Conservation (phyloP, 768 basidiomycete genomes). For the Macrocybe gigantea region DNA sequence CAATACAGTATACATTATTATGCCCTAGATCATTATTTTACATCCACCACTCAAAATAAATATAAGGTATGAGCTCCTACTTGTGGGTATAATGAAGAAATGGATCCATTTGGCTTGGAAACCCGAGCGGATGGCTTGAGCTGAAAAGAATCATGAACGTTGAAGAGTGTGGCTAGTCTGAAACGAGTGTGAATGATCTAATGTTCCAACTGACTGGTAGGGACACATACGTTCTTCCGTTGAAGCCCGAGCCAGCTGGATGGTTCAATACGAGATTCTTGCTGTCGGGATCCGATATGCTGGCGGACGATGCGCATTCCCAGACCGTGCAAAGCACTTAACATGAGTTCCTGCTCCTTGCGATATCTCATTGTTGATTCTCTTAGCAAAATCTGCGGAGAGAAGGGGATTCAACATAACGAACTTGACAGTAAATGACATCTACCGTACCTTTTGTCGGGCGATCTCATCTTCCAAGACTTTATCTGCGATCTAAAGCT, state of each 20-base stretch:
- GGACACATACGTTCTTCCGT: slow-evolving; percentile 40
- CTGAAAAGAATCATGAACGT: slow-evolving; percentile 4
- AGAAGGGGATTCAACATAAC: not conserved
- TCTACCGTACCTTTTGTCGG: slow-evolving; percentile 42
- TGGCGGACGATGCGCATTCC: slow-evolving; percentile 61
- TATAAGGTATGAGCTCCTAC: too few species aligned
- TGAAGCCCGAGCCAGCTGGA: slow-evolving; percentile 69
- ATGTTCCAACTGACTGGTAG: not conserved
- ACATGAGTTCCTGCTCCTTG: slow-evolving; percentile 77
- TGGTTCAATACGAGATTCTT: slow-evolving; percentile 41
- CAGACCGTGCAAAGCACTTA: slow-evolving; percentile 64
- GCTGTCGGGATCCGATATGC: slow-evolving; percentile 46
- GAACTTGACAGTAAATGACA: not conserved
- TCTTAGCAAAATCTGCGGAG: slow-evolving; percentile 36
- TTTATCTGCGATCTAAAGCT: slow-evolving; percentile 61
- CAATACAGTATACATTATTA: too few species aligned
- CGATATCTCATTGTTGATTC: slow-evolving; percentile 60
- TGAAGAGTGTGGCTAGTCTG: slow-evolving; percentile 15
- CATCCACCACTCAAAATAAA: too few species aligned
- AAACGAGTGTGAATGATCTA: not conserved
- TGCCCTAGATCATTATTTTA: too few species aligned
- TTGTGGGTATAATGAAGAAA: too few species aligned
- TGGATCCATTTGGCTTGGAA: too few species aligned
- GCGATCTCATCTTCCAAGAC: slow-evolving; percentile 59
- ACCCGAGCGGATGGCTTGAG: not conserved